Percentiles rank a stretch among this genome's conserved stretches.
phyloP scores from a whole-genome alignment of 1,284 basidiomycete genomes.

The Trametes pubescens region DNA sequence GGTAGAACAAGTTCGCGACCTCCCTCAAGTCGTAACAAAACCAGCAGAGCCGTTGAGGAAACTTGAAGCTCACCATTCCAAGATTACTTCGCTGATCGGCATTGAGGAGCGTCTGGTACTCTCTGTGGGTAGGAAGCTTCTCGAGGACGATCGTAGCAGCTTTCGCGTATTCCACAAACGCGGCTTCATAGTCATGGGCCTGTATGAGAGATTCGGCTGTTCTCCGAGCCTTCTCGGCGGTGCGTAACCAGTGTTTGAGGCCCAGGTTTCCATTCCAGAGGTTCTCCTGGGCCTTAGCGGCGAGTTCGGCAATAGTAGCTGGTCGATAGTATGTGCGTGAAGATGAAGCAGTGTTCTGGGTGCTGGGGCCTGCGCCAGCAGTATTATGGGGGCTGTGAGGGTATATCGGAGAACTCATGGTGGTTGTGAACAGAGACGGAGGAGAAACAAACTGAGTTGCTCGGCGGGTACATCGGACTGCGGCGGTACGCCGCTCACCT shows the following conservation, averaged over 20 bases:
- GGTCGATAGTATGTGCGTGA: slow-evolving; percentile 33
- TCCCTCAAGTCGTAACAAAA: too few species aligned
- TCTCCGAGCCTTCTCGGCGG: slow-evolving; percentile 60
- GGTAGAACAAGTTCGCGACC: too few species aligned
- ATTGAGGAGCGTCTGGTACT: slow-evolving; percentile 56
- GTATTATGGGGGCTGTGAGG: slow-evolving; percentile 25
- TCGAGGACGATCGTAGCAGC: slow-evolving; percentile 72
- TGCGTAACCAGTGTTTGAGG: slow-evolving; percentile 63
- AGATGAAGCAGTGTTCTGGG: slow-evolving; percentile 13
- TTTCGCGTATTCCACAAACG: slow-evolving; percentile 65
- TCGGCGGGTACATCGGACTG: too few species aligned
- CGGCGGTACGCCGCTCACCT: too few species aligned
- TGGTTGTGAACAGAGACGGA: slow-evolving; percentile 21
- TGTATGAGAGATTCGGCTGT: slow-evolving; percentile 52
- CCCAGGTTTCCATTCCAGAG: slow-evolving; percentile 57
- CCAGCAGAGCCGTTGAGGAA: background rate
- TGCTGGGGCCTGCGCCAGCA: slow-evolving; percentile 25
- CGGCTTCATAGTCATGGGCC: slow-evolving; percentile 60
- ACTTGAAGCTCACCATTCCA: slow-evolving; percentile 53
- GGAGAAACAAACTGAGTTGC: too few species aligned
- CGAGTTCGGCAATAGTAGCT: slow-evolving; percentile 63
- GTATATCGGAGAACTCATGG: slow-evolving; percentile 37
- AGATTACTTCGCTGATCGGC: slow-evolving; percentile 60
- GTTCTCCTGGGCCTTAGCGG: slow-evolving; percentile 54
- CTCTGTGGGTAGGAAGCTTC: slow-evolving; percentile 63